Evolutionary conservation across 768 basidiomycete species (phyloP), one percentile per base, ranked within the genome.

Genomic region (Tephrocybe sp.): DNA sequence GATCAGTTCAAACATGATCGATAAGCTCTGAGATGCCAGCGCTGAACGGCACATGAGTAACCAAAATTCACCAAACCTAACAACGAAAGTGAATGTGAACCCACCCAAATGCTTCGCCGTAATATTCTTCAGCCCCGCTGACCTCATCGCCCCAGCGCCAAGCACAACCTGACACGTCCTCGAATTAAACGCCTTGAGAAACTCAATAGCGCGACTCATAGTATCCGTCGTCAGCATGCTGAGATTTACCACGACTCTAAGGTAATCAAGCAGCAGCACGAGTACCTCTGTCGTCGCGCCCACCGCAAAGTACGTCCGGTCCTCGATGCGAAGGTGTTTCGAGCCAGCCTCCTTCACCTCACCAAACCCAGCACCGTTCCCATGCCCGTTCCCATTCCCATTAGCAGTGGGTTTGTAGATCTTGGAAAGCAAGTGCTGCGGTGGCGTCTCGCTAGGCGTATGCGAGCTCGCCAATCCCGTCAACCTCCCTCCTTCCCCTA

Each of bases 121-220:
- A 64, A 99, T 99, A 64, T 98, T 96, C 70, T 92, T 98, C 60
- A 99, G 70, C 5, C 97, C 97, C 16, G 97, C 97, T 15, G 92
- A 94, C 35, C 94, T 79, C 95, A 98, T 98, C n/a, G 97, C 97
- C 12, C 97, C 97, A 8, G 97, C 97, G 3, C 97, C 97, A 8
- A 99, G 76, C 1, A 99, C 97, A 37, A 98, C 95, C 65, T 98
- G 97, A 68, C 97, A 99, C 2, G 93, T 96, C 58, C 97, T 76
- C 25, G 96, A 98, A 66, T 99, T 99, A 75, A 96, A 98, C 22
- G 94, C 87, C 70, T 98, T 98, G 52, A 99, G 74, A 63, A 95
- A 95, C 66, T 99, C 97, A 56, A 98, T 91, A 21, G 95, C 78
- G 28, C 92, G 83, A 53, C 84, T 83, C 91, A 98, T 96, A n/a